Evolutionary conservation across 2,329 filamentous ascomycete genomes (phyloP), one percentile per base, ranked within the genome.

Genomic region (Huntiella omanensis): DNA sequence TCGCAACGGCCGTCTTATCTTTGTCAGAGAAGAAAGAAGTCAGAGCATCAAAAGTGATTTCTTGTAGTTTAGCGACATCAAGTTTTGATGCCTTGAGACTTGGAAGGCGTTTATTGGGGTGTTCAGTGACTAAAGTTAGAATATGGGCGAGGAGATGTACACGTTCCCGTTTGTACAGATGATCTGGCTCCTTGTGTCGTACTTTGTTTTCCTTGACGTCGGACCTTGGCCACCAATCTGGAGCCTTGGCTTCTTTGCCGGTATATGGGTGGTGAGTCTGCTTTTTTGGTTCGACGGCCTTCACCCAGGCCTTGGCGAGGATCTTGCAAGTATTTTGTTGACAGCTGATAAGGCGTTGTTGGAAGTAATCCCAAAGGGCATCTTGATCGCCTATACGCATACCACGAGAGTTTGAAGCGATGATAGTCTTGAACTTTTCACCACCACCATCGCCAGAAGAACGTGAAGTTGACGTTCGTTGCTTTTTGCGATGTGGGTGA

Each of bases 221-320:
- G 5, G 66, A 62, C 55, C 70, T 65, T 2, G 77, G 77, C 77
- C 77, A 81, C 77, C 77, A 82, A 44, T 71, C 70, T 0, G 77
- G 75, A 1, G 71, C 71, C 52, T 73, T 75, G 32, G 69, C 69
- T 40, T 77, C 70, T 32, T 69, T 71, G n/a, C 68, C 67, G 1
- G 76, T 80, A 55, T 86, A 86, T 0, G 81, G 80, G 53, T 81
- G 75, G 13, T 73, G 78, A 0, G 77, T 78, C 58, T 84, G 80
- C 59, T 86, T 86, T 60, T 81, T 83, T 0, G 81, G 81, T 54
- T 82, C 79, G 2, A 85, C 73, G 1, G 74, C 68, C 55, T 83
- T 83, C 49, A 86, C 76, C 73, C 80, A 85, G 8, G 73, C 77
- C 57, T 85, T 86, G 33, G 75, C 75, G 45, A 85, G 76, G 19